Base-by-base conservation (phyloP, 306 rosid species). In the Arachis stenosperma region DNA sequence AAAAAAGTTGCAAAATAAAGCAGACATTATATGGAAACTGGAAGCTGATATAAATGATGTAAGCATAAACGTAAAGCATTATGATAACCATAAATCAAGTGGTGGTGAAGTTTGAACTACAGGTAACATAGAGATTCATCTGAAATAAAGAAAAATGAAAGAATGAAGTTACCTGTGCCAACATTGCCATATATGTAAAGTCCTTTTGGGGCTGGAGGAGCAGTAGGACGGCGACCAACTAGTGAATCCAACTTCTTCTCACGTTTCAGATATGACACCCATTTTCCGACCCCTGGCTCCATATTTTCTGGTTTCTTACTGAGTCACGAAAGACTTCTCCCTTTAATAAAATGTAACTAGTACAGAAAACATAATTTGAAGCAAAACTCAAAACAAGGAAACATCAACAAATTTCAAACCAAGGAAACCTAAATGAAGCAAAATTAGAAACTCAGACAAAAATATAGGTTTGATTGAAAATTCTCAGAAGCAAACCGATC, bases 261-360 rank as follows among this genome's bases (percentile, higher is more conserved):
- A 58, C 97, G 92, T 63, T 94, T 94, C 55, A 94, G 92, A 78
- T 94, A 91, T 14, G 97, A 88, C 57, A 94, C 97, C 98, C 98
- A 94, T 78, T 94, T 89, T 65, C 98, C 97, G 6, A 91, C 98
- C 76, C 98, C 97, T 14, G 89, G 73, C 83, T 94, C 97, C 47
- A 91, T 72, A 70, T 85, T 81, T 37, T 76, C 85, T 53, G 82
- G 83, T 74, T 75, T 89, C 70, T 79, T 88, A 86, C 98, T 91
- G 84, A 74, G 71, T 74, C 77, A 64, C 40, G 50, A 58, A 58
- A 69, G 60, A 73, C 80, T 55, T 14, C 15, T 58, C 57, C 54
- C 65, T 53, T 75, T 65, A 62, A 47, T 39, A 48, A 30, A 80
- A 36, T 22, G 10, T 6, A 80, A 60, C 48, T 37, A 33, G 56